These are phyloP conservation scores for Retiboletus flavoniger DNA, from an alignment of 1,284 basidiomycete species.

Conservation along the genomic window DNA sequence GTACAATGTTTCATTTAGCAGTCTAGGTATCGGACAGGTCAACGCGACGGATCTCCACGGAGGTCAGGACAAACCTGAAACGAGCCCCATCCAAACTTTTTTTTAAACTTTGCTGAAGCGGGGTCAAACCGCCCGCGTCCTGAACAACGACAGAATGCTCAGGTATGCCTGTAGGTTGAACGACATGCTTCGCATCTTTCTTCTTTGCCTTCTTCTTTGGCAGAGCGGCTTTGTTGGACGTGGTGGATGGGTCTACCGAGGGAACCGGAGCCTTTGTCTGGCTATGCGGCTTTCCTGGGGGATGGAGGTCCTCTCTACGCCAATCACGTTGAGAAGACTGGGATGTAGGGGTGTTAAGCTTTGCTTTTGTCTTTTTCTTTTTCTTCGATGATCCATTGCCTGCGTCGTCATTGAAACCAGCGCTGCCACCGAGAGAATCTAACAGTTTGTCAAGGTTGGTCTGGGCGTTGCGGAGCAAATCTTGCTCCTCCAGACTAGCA, in stretches of 20 bases:
- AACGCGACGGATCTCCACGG: conserved; percentile 3
- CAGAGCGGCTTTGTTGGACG: background rate
- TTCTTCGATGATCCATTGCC: conserved; percentile 28
- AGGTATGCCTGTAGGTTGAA: conserved; percentile 7
- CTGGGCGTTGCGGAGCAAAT: conserved; percentile 48
- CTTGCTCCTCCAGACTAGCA: conserved; percentile 41
- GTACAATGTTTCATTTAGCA: conserved; percentile 88
- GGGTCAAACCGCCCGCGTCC: conserved; percentile 51
- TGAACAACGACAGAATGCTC: conserved; percentile 6
- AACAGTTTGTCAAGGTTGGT: conserved; percentile 80
- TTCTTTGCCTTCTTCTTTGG: conserved; percentile 20
- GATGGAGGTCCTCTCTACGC: background rate
- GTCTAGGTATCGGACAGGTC: conserved; percentile 42
- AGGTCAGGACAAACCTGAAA: conserved; percentile 60
- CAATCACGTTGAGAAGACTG: conserved; percentile 20
- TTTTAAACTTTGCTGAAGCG: conserved; percentile 74
- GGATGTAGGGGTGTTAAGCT: conserved; percentile 18
- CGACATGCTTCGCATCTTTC: conserved; percentile 12
- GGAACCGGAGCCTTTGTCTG: conserved; percentile 3
- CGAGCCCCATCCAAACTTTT: conserved; percentile 79
- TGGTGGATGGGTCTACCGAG: background rate
- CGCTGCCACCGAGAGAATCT: conserved; percentile 49
- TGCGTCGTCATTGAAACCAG: conserved; percentile 12
- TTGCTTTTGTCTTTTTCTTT: conserved; percentile 34
- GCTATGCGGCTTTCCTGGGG: conserved; percentile 2